Evolutionary conservation across 192 early-diverging fungal species (phyloP).

Genomic region (Backusella macrospora): DNA sequence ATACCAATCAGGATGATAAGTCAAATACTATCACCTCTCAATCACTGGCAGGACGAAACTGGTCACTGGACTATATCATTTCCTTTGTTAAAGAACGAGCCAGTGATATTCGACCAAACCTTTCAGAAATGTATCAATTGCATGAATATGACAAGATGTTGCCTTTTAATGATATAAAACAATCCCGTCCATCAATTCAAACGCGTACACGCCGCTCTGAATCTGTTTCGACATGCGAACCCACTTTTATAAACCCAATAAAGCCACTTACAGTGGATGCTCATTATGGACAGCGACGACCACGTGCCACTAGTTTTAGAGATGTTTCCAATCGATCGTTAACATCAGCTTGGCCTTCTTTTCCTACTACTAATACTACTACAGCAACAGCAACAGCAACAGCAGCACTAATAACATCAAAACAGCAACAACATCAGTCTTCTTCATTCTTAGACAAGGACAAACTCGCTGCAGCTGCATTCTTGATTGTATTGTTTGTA

Average conservation of each 20-base stretch:
- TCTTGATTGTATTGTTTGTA: not conserved
- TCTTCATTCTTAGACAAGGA: not conserved
- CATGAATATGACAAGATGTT: slow-evolving; percentile 59
- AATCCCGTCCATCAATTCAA: not conserved
- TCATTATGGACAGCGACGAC: slow-evolving; percentile 12
- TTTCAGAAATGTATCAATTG: slow-evolving; percentile 78
- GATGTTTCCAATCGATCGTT: not conserved
- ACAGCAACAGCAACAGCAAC: not conserved
- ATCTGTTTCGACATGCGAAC: not conserved
- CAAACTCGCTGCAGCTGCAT: not conserved
- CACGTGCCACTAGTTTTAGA: slow-evolving; percentile 20
- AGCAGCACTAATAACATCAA: not conserved
- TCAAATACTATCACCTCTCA: slow-evolving; percentile 32
- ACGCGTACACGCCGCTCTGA: slow-evolving; percentile 14
- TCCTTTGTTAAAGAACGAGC: slow-evolving; percentile 67
- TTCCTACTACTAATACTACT: not conserved
- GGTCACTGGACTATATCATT: slow-evolving; percentile 63
- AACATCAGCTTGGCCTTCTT: not conserved
- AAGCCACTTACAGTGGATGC: not conserved
- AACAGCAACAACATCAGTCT: not conserved
- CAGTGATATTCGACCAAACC: slow-evolving; percentile 77
- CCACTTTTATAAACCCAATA: not conserved
- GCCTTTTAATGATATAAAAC: not conserved
- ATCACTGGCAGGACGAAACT: slow-evolving; percentile 63
- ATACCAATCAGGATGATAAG: slow-evolving; percentile 25